These are phyloP conservation scores for Penicillium digitatum DNA, from an alignment of 2,329 filamentous ascomycete genomes.

Conservation along the genomic window DNA sequence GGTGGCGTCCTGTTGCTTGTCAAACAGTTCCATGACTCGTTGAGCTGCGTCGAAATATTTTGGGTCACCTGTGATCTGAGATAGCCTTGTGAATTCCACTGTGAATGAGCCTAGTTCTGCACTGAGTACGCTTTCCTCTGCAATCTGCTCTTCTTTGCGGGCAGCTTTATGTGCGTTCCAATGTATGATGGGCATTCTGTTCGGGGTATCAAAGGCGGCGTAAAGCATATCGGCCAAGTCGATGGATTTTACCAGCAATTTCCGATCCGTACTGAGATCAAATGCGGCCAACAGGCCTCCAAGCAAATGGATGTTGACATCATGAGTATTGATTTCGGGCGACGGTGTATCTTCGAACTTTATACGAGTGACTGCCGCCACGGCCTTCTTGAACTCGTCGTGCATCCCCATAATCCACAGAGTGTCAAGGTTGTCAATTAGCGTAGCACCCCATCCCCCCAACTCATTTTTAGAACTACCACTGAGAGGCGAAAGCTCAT, in stretches of 20 bases:
- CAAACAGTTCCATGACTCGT: slow-evolving; percentile 34
- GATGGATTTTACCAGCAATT: slow-evolving; percentile 71
- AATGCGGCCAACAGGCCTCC: slow-evolving; percentile 79
- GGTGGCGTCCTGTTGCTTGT: slow-evolving; percentile 33
- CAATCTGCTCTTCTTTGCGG: slow-evolving; percentile 22
- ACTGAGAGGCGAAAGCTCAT: slow-evolving; percentile 74
- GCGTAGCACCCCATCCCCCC: slow-evolving; percentile 80
- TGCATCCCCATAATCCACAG: slow-evolving; percentile 77
- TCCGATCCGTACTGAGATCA: slow-evolving; percentile 68
- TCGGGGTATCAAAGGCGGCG: slow-evolving; percentile 79
- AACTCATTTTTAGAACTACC: slow-evolving; percentile 68
- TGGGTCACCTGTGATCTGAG: slow-evolving; percentile 37
- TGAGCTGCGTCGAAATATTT: slow-evolving; percentile 40
- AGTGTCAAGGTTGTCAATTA: slow-evolving; percentile 76
- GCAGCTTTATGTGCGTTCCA: slow-evolving; percentile 31
- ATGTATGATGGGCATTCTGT: slow-evolving; percentile 73
- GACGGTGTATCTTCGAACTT: slow-evolving; percentile 71
- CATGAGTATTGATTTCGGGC: slow-evolving; percentile 72
- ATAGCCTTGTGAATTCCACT: slow-evolving; percentile 42
- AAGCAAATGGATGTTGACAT: slow-evolving; percentile 81
- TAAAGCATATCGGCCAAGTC: slow-evolving; percentile 74
- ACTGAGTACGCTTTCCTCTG: slow-evolving; percentile 24
- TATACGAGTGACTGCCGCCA: slow-evolving; percentile 61
- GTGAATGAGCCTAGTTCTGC: slow-evolving; percentile 41
- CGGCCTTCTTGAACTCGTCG: slow-evolving; percentile 71